Percentiles rank a stretch among this genome's conserved stretches.
These are phyloP conservation scores for Sisymbrium irio DNA, from an alignment of 345 rosid genomes.

Conservation along the genomic window DNA sequence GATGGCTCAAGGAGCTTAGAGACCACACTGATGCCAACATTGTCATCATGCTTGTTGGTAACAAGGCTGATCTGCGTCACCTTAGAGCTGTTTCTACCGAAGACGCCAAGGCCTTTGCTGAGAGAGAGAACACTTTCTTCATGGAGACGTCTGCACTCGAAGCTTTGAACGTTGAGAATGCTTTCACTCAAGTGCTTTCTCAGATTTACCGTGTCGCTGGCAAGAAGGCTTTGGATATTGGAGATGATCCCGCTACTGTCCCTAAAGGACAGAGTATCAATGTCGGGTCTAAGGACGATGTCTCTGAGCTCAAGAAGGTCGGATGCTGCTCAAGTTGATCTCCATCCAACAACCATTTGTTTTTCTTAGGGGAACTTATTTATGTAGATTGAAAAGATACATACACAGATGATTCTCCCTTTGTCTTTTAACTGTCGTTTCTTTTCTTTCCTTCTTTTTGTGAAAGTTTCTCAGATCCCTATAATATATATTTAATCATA, in stretches of 20 bases:
- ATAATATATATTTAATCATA: neutral
- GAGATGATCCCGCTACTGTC: conserved; percentile 60
- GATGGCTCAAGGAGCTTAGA: conserved; percentile 91
- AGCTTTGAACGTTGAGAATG: conserved; percentile 73
- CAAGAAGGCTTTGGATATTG: conserved; percentile 62
- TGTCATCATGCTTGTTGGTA: conserved; percentile 86
- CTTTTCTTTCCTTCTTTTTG: conserved; percentile 8
- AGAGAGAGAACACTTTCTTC: conserved; percentile 68
- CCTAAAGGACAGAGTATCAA: conserved; percentile 71
- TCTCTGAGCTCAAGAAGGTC: conserved; percentile 64
- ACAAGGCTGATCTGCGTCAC: conserved; percentile 84
- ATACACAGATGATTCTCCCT: conserved; percentile 12
- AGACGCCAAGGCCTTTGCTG: conserved; percentile 68
- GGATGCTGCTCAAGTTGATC: conserved; percentile 58
- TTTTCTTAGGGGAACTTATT: neutral
- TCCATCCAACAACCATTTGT: neutral
- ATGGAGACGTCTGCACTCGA: conserved; percentile 95
- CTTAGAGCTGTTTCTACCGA: conserved; percentile 73
- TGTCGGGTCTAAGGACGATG: conserved; percentile 66
- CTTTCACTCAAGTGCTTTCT: conserved; percentile 75
- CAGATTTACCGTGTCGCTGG: conserved; percentile 76
- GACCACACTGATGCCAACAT: conserved; percentile 82
- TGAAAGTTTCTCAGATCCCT: conserved; percentile 19
- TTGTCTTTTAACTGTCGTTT: conserved; percentile 4
- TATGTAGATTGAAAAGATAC: neutral